These are phyloP conservation scores for Taxawa tesnikishii DNA, from an alignment of 2,329 filamentous ascomycete genomes.

Conservation along the genomic window DNA sequence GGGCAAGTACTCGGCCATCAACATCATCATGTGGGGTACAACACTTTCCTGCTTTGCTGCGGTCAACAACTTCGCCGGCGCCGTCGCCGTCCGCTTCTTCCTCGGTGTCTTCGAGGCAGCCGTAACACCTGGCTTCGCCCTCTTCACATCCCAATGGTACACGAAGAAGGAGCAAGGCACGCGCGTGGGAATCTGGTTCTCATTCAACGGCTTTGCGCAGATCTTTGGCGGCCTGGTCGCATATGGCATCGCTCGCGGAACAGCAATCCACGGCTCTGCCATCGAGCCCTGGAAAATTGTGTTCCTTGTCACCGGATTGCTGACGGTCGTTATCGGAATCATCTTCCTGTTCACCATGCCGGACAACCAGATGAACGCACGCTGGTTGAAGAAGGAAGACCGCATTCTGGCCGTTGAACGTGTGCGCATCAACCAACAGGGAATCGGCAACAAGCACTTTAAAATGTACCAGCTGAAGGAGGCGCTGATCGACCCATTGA, in stretches of 20 bases:
- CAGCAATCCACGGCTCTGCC: conserved; percentile 39
- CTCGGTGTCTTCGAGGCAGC: conserved; percentile 57
- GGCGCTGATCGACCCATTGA: conserved; percentile 44
- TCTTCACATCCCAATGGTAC: conserved; percentile 62
- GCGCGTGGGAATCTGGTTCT: conserved; percentile 55
- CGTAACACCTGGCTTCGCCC: conserved; percentile 55
- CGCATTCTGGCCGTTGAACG: conserved; percentile 57
- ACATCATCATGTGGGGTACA: conserved; percentile 51
- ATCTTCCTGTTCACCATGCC: conserved; percentile 37
- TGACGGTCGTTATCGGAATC: conserved; percentile 28
- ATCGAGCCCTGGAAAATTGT: conserved; percentile 56
- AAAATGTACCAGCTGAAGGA: conserved; percentile 54
- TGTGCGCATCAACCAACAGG: conserved; percentile 62
- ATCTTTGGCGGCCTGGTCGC: conserved; percentile 51
- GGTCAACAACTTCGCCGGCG: conserved; percentile 46
- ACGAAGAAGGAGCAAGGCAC: conserved; percentile 56
- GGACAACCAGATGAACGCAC: conserved; percentile 48
- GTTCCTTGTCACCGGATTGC: conserved; percentile 32
- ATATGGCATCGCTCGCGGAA: conserved; percentile 50
- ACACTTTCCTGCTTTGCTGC: conserved; percentile 52
- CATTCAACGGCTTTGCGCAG: conserved; percentile 52
- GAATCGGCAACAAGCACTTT: conserved; percentile 58
- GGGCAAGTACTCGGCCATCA: conserved; percentile 54
- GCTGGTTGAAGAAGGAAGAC: conserved; percentile 54
- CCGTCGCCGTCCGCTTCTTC: conserved; percentile 54